phyloP scores from a whole-genome alignment of 768 basidiomycete species.

The Tubosaeta sp. region DNA sequence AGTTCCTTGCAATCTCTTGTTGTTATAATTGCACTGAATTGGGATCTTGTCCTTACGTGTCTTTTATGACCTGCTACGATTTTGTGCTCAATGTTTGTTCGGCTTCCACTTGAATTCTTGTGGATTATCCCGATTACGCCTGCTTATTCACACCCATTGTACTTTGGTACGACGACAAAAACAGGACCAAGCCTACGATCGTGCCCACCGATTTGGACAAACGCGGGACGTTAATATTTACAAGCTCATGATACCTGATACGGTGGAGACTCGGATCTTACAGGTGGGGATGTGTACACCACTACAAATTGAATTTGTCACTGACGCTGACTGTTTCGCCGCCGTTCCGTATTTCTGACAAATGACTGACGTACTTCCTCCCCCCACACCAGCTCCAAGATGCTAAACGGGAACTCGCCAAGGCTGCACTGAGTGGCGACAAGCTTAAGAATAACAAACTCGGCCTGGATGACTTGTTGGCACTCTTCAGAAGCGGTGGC shows the following conservation, averaged over 20 bases:
- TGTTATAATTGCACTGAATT: slow-evolving; percentile 7
- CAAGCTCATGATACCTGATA: slow-evolving; percentile 82
- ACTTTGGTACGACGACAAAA: not conserved
- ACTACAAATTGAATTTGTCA: not conserved
- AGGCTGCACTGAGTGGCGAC: slow-evolving; percentile 83
- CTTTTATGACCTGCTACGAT: not conserved
- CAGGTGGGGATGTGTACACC: slow-evolving; percentile 36
- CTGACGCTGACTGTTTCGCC: not conserved
- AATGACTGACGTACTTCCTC: slow-evolving; percentile 1
- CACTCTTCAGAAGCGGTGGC: slow-evolving; percentile 61
- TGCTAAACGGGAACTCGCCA: slow-evolving; percentile 81
- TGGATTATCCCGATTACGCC: not conserved
- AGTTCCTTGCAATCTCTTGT: slow-evolving; percentile 16
- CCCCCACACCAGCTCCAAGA: slow-evolving; percentile 64
- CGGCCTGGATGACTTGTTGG: slow-evolving; percentile 81
- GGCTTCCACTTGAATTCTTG: not conserved
- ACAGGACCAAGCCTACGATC: slow-evolving; percentile 91
- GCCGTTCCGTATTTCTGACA: not conserved
- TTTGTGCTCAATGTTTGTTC: not conserved
- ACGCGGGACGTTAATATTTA: slow-evolving; percentile 81
- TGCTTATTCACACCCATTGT: not conserved
- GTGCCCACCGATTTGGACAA: slow-evolving; percentile 88
- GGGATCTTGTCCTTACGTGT: not conserved
- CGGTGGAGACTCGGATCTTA: slow-evolving; percentile 86
- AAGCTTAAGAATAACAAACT: slow-evolving; percentile 83